phyloP scores from a whole-genome alignment of 768 basidiomycete species.

The Lactarius hengduanensis region DNA sequence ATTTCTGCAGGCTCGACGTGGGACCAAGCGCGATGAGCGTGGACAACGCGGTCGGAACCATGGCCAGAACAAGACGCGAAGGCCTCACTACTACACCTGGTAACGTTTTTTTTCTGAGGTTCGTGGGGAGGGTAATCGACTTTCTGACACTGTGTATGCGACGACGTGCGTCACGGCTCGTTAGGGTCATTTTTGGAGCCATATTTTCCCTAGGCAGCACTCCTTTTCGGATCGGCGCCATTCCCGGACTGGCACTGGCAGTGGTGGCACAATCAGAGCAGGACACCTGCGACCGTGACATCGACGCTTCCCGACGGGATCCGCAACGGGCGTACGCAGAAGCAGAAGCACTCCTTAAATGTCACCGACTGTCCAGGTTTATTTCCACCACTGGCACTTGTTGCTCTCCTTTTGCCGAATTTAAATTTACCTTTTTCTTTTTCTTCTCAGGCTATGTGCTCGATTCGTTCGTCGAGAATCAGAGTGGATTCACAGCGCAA shows the following conservation, averaged over 20 bases:
- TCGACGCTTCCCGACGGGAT: constrained; percentile 14
- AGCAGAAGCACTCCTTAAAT: constrained; percentile 2
- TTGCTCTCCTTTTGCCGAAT: background rate
- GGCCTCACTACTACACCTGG: constrained; percentile 7
- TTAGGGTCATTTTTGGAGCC: constrained; percentile 14
- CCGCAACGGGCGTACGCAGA: constrained; percentile 12
- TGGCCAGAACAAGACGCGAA: background rate
- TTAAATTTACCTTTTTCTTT: background rate
- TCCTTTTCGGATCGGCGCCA: constrained; percentile 20
- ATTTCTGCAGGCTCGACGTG: background rate
- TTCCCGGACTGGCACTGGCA: constrained; percentile 10
- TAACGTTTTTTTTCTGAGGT: background rate
- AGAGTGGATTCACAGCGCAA: constrained; percentile 52
- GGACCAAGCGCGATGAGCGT: background rate
- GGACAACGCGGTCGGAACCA: background rate
- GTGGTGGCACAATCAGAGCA: background rate
- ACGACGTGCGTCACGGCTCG: background rate
- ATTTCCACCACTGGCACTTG: background rate
- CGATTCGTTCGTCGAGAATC: constrained; percentile 42
- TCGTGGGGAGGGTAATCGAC: background rate
- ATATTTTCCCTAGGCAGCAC: constrained; percentile 3
- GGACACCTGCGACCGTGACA: background rate
- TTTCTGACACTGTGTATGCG: background rate
- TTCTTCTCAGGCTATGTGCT: constrained; percentile 52
- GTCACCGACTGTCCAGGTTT: constrained; percentile 29